Percentiles rank a stretch among this genome's conserved stretches.
Evolutionary conservation across 441 rosid species (phyloP).

Genomic region (Lepidium campestre): DNA sequence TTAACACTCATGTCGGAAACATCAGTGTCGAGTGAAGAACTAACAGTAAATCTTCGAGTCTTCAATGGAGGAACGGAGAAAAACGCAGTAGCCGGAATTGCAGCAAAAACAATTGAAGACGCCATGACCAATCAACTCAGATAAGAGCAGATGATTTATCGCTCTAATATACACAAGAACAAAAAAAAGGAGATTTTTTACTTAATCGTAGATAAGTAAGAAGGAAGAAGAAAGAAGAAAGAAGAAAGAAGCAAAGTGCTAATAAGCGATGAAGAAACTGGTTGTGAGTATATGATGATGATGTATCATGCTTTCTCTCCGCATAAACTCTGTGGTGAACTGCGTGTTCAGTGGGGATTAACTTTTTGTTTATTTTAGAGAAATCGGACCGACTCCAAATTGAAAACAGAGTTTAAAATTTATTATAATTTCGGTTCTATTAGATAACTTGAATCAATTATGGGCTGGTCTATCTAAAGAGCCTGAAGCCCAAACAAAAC

Average conservation of each 20-base stretch:
- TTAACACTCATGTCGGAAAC: conserved; percentile 93
- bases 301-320: conserved; percentile 21
- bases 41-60: conserved; percentile 41
- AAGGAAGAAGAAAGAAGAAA: conserved; percentile 6
- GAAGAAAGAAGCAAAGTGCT: neutral
- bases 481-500: neutral
- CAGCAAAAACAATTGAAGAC: conserved; percentile 69
- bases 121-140: conserved; percentile 42
- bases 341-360: neutral
- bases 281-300: conserved; percentile 9
- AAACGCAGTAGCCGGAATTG: conserved; percentile 45
- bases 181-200: neutral
- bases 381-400: neutral
- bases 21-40: conserved; percentile 64
- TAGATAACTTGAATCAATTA: neutral
- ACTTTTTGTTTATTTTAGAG: neutral
- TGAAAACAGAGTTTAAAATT: too few species aligned
- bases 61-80: conserved; percentile 35
- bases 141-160: neutral
- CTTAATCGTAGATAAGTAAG: neutral
- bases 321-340: conserved; percentile 18
- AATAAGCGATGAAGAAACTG: conserved; percentile 5
- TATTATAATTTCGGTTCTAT: neutral
- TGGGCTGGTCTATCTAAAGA: neutral
- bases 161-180: neutral